A percentile compares a stretch with the other conserved stretches of the same genome.
These are phyloP conservation scores for Astrothelium subdiscretum DNA, from an alignment of 495 filamentous ascomycete genomes.

Conservation along the genomic window DNA sequence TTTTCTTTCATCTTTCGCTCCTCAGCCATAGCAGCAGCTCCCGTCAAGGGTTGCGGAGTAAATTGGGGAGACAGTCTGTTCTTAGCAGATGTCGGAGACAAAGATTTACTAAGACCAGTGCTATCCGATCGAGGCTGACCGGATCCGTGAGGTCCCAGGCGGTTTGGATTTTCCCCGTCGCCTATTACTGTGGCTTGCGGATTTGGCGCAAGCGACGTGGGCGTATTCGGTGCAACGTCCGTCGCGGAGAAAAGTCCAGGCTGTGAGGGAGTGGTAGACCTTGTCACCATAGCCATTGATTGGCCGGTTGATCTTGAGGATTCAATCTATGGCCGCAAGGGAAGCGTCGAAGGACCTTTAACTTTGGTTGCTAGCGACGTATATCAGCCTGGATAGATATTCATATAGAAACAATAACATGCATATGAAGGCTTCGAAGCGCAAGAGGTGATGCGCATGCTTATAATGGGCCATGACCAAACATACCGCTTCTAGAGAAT, in stretches of 20 bases:
- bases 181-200: constrained; percentile 1
- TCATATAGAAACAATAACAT: background rate
- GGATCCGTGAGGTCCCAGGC: background rate
- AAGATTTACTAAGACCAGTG: constrained; percentile 2
- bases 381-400: background rate
- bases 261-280: constrained; percentile 20
- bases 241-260: constrained; percentile 21
- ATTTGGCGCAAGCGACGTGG: constrained; percentile 16
- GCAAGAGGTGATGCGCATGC: background rate
- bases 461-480: background rate
- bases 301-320: background rate
- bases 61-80: constrained; percentile 34
- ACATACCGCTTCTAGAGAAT: background rate
- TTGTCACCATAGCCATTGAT: constrained; percentile 4
- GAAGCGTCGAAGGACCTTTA: background rate
- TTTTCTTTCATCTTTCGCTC: constrained; percentile 39
- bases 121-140: background rate
- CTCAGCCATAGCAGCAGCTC: constrained; percentile 45
- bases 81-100: constrained; percentile 8
- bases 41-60: constrained; percentile 36
- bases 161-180: constrained; percentile 6
- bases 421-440: too few relatives aligned
- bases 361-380: background rate
- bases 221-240: constrained; percentile 18
- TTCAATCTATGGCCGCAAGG: background rate